Evolutionary conservation across 139 green algal genomes (phyloP).

Genomic region (Volvox africanus): DNA sequence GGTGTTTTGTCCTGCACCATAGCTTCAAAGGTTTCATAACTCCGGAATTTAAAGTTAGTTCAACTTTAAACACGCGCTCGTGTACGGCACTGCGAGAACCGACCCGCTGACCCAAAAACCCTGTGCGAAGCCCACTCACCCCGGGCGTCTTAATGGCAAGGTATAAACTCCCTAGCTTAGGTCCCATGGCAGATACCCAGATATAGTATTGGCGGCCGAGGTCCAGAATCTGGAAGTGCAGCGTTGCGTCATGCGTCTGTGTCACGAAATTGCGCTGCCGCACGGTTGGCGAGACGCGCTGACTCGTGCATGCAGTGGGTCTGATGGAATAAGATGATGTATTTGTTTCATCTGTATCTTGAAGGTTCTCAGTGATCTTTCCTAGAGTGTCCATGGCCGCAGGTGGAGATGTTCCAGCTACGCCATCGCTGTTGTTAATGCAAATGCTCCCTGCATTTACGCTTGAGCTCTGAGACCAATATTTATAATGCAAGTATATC

Average conservation of each 20-base stretch:
- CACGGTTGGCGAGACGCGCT: not conserved
- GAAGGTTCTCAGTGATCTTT: not conserved
- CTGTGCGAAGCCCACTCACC: not conserved
- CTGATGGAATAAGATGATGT: not conserved
- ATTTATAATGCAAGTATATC: too few relatives aligned
- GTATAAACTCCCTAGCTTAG: conserved; percentile 44
- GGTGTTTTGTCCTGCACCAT: conserved; percentile 30
- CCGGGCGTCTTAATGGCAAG: conserved; percentile 49
- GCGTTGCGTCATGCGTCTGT: conserved; percentile 29
- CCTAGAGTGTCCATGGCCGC: conserved; percentile 9
- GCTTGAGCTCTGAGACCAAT: too few relatives aligned
- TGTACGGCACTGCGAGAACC: too few relatives aligned
- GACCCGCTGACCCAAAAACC: too few relatives aligned
- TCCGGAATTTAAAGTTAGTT: too few relatives aligned
- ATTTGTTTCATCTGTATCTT: not conserved
- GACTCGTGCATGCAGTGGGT: not conserved
- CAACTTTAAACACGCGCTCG: too few relatives aligned
- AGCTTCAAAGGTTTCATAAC: not conserved
- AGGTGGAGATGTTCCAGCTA: too few relatives aligned
- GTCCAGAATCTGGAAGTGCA: conserved; percentile 58
- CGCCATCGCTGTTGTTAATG: too few relatives aligned
- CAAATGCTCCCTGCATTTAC: too few relatives aligned
- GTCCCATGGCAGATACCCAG: conserved; percentile 38
- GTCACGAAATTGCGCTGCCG: conserved; percentile 40
- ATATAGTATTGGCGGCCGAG: conserved; percentile 55